Evolutionary conservation across 2,329 filamentous ascomycete genomes (phyloP), one percentile per base, ranked within the genome.

Genomic region (Venturia effusa): DNA sequence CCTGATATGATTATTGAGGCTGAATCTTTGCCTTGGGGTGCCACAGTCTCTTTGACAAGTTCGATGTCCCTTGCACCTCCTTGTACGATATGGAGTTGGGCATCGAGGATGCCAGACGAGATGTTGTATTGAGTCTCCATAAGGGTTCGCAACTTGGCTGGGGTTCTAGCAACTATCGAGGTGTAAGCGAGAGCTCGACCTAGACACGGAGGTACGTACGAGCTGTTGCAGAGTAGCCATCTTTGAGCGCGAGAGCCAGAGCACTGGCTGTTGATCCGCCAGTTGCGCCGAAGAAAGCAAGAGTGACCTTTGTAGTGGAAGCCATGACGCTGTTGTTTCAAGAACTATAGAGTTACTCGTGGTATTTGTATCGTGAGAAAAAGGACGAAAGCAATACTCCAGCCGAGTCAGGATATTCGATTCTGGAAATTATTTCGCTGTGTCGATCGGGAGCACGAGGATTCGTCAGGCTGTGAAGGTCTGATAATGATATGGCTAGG

Each of bases 281-380:
- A 27, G 80, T 83, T 30, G 80, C 79, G 59, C 81, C 81, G 66
- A 83, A 77, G 72, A 83, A 82, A 48, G 79, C 78, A 63, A 75
- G 32, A 15, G 62, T 61, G 22, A n/a, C 2, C 19, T 60, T 39
- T 32, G 48, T 17, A 17, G 43, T 27, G n/a, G 61, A 27, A 57
- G 61, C 17, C 61, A 63, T 63, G 6, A 22, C 27, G 37, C 7
- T 60, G 22, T 15, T 40, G 19, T n/a, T 34, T 4, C 30, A 11
- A 34, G 30, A 4, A 19, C 1, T 34, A 10, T 17, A 17, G 24
- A 7, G 13, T 32, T 17, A 11, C 19, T 32, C 10, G 30, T 1
- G 8, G 48, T 45, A 19, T 57, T 24, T 51, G 45, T 51, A 51
- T 27, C 10, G 22, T 24, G 45, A 27, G 22, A 13, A 6, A 24